Evolutionary conservation across 495 filamentous ascomycete genomes (phyloP).

Genomic region (Massariosphaeria phaeospora): DNA sequence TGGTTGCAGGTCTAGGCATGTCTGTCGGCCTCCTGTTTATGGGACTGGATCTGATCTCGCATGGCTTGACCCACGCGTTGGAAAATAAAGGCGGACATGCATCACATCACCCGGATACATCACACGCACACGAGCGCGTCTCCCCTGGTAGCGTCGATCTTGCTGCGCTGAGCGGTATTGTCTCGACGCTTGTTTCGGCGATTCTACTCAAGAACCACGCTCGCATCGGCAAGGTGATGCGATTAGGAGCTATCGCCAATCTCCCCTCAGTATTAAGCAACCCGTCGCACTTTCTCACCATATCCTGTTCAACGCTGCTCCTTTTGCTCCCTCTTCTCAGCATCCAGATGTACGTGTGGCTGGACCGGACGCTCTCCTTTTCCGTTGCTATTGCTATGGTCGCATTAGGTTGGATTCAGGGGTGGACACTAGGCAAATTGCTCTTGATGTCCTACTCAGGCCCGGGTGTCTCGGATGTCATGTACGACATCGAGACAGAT

Average conservation of each 20-base stretch:
- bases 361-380: conserved; percentile 75
- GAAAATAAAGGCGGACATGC: conserved; percentile 56
- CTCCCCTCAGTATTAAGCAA: conserved; percentile 80
- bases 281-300: conserved; percentile 87
- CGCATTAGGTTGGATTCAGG: conserved; percentile 71
- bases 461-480: conserved; percentile 63
- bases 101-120: conserved; percentile 62
- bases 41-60: conserved; percentile 89
- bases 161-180: conserved; percentile 80
- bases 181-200: conserved; percentile 79
- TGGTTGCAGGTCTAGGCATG: conserved; percentile 95
- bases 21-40: conserved; percentile 92
- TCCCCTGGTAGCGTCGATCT: conserved; percentile 71
- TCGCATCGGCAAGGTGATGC: conserved; percentile 79
- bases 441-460: conserved; percentile 84
- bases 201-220: conserved; percentile 86
- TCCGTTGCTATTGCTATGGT: conserved; percentile 84
- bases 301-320: conserved; percentile 75
- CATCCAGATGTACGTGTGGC: conserved; percentile 65
- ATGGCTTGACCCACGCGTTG: conserved; percentile 84
- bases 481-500: conserved; percentile 79
- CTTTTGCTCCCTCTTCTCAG: conserved; percentile 78
- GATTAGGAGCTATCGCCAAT: conserved; percentile 75
- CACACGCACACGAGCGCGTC: conserved; percentile 62
- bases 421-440: conserved; percentile 82